Conservation (phyloP, 441 rosid species). For the Gossypium trilobum region DNA sequence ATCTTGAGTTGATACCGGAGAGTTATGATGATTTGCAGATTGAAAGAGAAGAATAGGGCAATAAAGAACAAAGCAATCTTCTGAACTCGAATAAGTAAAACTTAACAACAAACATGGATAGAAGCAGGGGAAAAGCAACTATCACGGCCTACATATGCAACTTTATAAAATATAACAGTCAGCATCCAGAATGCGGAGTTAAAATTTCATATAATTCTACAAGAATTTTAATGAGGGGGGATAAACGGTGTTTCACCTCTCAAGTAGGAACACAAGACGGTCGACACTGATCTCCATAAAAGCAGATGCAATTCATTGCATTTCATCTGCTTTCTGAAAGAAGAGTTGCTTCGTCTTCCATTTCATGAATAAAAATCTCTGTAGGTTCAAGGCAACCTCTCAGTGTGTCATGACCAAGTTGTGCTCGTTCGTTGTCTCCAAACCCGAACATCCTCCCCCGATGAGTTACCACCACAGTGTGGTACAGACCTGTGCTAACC, state of each 20-base stretch:
- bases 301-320: not conserved
- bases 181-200: not conserved
- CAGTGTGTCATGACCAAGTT: conserved; percentile 71
- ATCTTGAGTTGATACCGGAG: not conserved
- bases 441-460: conserved; percentile 69
- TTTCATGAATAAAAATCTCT: conserved; percentile 54
- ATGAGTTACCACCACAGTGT: conserved; percentile 66
- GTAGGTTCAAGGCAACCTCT: conserved; percentile 69
- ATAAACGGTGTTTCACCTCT: not conserved
- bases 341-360: conserved; percentile 16
- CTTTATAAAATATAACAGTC: conserved; percentile 1
- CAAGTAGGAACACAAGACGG: not conserved
- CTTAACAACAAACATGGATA: not conserved
- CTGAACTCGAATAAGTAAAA: not conserved
- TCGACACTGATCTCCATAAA: not conserved
- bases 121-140: not conserved
- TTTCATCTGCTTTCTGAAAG: conserved; percentile 12
- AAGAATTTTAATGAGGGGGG: not conserved
- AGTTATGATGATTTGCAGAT: not conserved
- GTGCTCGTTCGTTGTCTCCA: conserved; percentile 87
- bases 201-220: conserved; percentile 11
- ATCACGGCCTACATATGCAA: not conserved
- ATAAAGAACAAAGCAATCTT: not conserved
- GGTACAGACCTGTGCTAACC: conserved; percentile 59
- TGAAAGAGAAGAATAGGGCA: not conserved